These are phyloP conservation scores for Withania somnifera DNA, from an alignment of 305 asterid species.

Conservation along the genomic window DNA sequence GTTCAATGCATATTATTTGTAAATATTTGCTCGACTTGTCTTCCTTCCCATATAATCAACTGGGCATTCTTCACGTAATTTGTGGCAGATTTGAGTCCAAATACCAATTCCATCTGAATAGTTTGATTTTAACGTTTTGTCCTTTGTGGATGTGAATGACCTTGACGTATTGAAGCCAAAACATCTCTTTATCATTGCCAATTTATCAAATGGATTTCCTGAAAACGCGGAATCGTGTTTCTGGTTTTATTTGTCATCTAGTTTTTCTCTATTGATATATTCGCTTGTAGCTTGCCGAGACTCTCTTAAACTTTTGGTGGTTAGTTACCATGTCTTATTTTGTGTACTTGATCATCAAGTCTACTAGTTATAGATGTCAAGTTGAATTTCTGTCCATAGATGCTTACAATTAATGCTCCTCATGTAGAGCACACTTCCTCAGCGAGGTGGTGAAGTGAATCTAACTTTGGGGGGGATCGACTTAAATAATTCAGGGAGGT, in stretches of 20 bases:
- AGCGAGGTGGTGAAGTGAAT: constrained; percentile 96
- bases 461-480: constrained; percentile 95
- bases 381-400: constrained; percentile 1
- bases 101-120: neutral
- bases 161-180: neutral
- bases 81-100: neutral
- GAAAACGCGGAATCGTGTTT: neutral
- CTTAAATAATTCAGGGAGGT: constrained; percentile 98
- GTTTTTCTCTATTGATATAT: neutral
- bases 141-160: neutral
- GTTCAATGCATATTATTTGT: too few species aligned
- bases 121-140: neutral
- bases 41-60: too few species aligned
- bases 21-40: too few species aligned
- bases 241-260: neutral
- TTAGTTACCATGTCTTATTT: neutral
- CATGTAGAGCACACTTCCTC: constrained; percentile 84
- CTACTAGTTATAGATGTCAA: neutral
- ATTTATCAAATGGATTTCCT: neutral
- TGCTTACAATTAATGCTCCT: constrained; percentile 11
- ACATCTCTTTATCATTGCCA: neutral
- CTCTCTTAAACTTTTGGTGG: neutral
- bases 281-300: neutral
- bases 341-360: neutral
- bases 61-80: too few species aligned